Conservation (phyloP, 2,329 filamentous ascomycete genomes). For the Arthrobotrys iridis region DNA sequence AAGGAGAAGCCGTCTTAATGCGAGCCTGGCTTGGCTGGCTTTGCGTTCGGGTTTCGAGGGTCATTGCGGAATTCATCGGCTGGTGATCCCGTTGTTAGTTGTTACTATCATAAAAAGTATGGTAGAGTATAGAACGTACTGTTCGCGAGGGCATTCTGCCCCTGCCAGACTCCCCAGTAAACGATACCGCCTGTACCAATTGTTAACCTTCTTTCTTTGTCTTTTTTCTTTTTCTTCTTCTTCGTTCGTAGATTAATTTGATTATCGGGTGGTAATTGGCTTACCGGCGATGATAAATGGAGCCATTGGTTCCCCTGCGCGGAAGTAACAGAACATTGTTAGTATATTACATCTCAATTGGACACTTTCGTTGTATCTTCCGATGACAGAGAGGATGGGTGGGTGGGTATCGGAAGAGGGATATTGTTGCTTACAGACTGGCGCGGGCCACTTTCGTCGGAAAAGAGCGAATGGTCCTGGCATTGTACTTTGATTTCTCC, state of each 20-base stretch:
- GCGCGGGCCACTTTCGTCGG: constrained; percentile 84
- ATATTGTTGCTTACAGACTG: constrained; percentile 71
- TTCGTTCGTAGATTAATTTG: background rate
- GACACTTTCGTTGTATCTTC: constrained; percentile 48
- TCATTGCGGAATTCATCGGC: constrained; percentile 97
- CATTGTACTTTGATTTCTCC: too few species aligned
- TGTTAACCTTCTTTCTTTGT: constrained; percentile 26
- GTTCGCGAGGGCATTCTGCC: constrained; percentile 78
- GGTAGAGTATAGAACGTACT: constrained; percentile 70
- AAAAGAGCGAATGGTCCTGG: constrained; percentile 61
- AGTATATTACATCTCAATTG: constrained; percentile 57
- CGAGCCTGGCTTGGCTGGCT: constrained; percentile 55
- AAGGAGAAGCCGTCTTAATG: constrained; percentile 41
- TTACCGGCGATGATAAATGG: constrained; percentile 96
- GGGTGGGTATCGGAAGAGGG: constrained; percentile 15
- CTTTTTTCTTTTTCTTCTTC: background rate
- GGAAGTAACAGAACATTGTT: constrained; percentile 9
- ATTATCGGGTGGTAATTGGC: constrained; percentile 61
- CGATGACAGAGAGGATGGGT: constrained; percentile 59
- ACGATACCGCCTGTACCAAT: constrained; percentile 82
- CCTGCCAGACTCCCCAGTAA: constrained; percentile 88
- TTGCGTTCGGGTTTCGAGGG: constrained; percentile 78
- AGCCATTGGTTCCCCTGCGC: constrained; percentile 83
- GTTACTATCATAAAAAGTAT: background rate
- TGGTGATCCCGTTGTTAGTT: constrained; percentile 62